These are phyloP conservation scores for Epichloe glyceriae DNA, from an alignment of 2,329 filamentous ascomycete species.

Conservation along the genomic window DNA sequence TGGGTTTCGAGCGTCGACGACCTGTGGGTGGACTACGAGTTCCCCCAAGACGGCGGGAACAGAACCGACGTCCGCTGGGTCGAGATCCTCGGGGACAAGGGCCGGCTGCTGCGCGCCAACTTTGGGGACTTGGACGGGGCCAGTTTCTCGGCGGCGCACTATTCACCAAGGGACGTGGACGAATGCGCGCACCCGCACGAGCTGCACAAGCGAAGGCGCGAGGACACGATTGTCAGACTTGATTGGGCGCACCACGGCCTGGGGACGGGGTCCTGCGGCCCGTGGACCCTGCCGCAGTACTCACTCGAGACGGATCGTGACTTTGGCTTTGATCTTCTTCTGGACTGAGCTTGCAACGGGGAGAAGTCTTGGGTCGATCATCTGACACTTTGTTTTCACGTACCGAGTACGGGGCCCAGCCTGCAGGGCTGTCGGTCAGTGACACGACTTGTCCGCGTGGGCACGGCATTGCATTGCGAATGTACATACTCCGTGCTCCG, in stretches of 20 bases:
- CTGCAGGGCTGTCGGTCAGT: no score
- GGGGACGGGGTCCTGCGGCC: conserved; percentile 50
- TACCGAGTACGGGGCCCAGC: no score
- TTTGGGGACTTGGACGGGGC: conserved; percentile 34
- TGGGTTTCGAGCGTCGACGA: conserved; percentile 34
- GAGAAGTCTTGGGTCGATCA: no score
- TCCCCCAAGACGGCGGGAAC: conserved; percentile 55
- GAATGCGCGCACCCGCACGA: conserved; percentile 47
- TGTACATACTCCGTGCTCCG: no score
- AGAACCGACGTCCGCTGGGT: conserved; percentile 51
- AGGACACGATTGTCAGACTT: conserved; percentile 42
- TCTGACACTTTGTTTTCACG: no score
- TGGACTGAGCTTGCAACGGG: conserved; percentile 21
- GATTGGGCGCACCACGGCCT: conserved; percentile 51
- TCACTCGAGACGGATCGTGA: conserved; percentile 27
- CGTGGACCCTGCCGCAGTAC: conserved; percentile 37
- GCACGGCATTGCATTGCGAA: not conserved
- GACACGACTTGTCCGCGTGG: not conserved
- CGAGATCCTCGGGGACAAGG: conserved; percentile 25
- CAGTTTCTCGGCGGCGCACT: conserved; percentile 45
- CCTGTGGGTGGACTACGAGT: conserved; percentile 50
- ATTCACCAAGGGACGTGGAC: conserved; percentile 39
- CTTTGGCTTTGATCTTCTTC: conserved; percentile 30
- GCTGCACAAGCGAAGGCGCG: conserved; percentile 32
- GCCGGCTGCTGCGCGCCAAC: conserved; percentile 27